Base-by-base conservation (phyloP, 202 grass and related monocot species). In the Panicum virgatum region DNA sequence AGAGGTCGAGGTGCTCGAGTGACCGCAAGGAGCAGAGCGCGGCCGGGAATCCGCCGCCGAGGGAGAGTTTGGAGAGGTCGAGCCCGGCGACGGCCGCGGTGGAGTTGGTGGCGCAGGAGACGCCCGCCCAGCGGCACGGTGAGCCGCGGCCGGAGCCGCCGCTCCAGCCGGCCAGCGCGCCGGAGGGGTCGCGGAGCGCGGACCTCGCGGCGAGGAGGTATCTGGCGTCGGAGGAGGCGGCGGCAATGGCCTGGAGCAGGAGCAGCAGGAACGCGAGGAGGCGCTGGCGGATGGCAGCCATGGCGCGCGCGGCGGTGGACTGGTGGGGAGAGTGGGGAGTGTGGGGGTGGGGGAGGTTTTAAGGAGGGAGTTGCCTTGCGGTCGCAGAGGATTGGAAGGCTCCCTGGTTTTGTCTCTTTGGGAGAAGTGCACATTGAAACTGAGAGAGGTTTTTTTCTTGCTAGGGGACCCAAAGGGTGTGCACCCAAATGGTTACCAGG, bases 1-100 rank as follows among this genome's bases (percentile, higher is more conserved):
- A 88, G 76, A 97, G 45, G 76, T 97, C 87, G 62, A 97, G 94
- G 57, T 20, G 57, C 48, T 72, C 42, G 62, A 97, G 89, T 57
- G 86, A 68, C 29, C 45, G n/a, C 68, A 94, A 16, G 6, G 37
- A 57, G 58, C 91, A 97, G 66, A 97, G 57, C 14, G 85, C 66
- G 4, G 26, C n/a, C 1, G 94, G 91, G 56, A 97, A 97, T 5
- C 15, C 66, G 7, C 91, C 89, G n/a, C 29, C 36, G 32, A 90
- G 84, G 67, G 42, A 73, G 20, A 86, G 74, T 0, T 18, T 82
- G 16, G 11, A 15, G 26, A 97, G 89, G 50, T 69, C 4, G 73
- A 97, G 66, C 39, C 66, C 68, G 38, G 56, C 36, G 8, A 84
- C 75, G 25, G 67, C 77, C 48, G 64, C 18, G 20, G 70, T 18